phyloP scores from a whole-genome alignment of 1,284 basidiomycete genomes.

The Leccinum pachyderme region DNA sequence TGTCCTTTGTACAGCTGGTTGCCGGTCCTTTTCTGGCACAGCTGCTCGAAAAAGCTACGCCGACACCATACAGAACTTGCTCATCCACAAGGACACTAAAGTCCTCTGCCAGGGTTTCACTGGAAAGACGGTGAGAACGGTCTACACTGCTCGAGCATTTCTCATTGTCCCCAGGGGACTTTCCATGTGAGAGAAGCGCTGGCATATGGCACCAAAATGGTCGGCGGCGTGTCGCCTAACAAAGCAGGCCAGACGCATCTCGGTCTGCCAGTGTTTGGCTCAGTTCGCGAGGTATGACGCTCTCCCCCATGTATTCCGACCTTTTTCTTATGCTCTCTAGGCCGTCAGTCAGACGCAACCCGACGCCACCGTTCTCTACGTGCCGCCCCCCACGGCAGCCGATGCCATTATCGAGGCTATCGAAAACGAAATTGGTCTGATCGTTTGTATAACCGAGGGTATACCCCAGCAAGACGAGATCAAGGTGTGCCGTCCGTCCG shows the following conservation, averaged over 20 bases:
- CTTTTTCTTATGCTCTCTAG: slow-evolving; percentile 38
- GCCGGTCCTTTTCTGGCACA: slow-evolving; percentile 79
- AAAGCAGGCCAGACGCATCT: slow-evolving; percentile 97
- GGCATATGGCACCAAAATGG: slow-evolving; percentile 94
- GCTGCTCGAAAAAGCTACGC: slow-evolving; percentile 74
- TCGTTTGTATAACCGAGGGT: slow-evolving; percentile 97
- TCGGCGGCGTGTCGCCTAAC: slow-evolving; percentile 96
- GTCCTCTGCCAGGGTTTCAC: slow-evolving; percentile 94
- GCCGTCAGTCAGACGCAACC: slow-evolving; percentile 83
- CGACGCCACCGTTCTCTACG: slow-evolving; percentile 93
- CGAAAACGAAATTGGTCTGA: slow-evolving; percentile 93
- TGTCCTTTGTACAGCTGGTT: slow-evolving; percentile 47
- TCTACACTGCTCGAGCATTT: neutral
- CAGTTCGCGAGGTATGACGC: slow-evolving; percentile 78
- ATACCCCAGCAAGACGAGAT: slow-evolving; percentile 97
- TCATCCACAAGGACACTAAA: slow-evolving; percentile 93
- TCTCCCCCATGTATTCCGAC: neutral
- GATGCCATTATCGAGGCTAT: slow-evolving; percentile 98
- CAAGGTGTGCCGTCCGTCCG: slow-evolving; percentile 47
- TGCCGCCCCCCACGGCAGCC: slow-evolving; percentile 89
- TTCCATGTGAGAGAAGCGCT: slow-evolving; percentile 97
- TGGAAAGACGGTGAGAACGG: slow-evolving; percentile 85
- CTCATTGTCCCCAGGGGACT: slow-evolving; percentile 66
- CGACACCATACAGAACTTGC: slow-evolving; percentile 89
- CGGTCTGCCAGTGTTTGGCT: slow-evolving; percentile 93